Evolutionary conservation across 2,329 filamentous ascomycete species (phyloP).

Genomic region (Fusarium begoniae): DNA sequence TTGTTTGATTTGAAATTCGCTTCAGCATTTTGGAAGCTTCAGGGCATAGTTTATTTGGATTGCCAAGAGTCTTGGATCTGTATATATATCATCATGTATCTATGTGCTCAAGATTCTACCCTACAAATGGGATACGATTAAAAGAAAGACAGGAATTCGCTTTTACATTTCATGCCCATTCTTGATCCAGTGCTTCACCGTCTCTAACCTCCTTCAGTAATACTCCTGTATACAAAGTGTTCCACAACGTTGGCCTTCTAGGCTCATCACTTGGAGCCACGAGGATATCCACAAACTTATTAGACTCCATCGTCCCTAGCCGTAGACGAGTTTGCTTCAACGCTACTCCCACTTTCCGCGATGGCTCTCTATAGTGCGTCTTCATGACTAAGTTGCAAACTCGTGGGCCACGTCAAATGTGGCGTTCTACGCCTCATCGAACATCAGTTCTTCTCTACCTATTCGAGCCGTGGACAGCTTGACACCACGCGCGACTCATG

Average conservation of each 20-base stretch:
- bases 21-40: conserved; percentile 16
- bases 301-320: neutral
- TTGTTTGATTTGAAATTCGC: conserved; percentile 6
- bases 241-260: neutral
- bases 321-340: neutral
- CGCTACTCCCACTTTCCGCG: neutral
- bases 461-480: neutral
- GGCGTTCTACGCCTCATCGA: neutral
- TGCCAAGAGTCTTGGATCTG: conserved; percentile 10
- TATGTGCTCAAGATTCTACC: conserved; percentile 15
- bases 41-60: conserved; percentile 9
- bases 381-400: neutral
- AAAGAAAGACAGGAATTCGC: neutral
- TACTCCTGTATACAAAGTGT: neutral
- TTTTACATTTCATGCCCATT: neutral
- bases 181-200: neutral
- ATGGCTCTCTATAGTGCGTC: neutral
- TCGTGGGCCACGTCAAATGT: neutral
- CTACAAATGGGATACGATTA: neutral
- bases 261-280: neutral
- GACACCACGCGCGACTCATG: neutral
- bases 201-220: neutral
- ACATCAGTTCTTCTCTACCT: neutral
- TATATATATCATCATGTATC: conserved; percentile 19
- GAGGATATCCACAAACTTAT: neutral